These are phyloP conservation scores for Diutina scorzettiae DNA, from an alignment of 1,139 yeast species.

Conservation along the genomic window DNA sequence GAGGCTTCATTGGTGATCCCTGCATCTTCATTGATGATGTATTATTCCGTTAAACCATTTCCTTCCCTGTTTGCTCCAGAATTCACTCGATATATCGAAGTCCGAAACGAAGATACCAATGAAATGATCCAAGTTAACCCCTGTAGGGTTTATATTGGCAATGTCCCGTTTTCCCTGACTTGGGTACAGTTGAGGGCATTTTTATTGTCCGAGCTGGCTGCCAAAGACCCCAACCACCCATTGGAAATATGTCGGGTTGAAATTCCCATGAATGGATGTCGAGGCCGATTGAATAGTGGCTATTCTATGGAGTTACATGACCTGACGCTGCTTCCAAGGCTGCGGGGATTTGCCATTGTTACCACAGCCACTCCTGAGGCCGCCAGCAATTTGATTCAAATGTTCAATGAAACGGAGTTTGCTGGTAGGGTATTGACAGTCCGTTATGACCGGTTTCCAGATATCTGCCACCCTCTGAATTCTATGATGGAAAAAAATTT, in stretches of 20 bases:
- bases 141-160: conserved; percentile 37
- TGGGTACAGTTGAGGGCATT: conserved; percentile 46
- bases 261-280: conserved; percentile 26
- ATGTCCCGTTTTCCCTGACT: conserved; percentile 44
- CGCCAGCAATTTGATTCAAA: conserved; percentile 38
- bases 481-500: too few species aligned
- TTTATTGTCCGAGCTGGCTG: conserved; percentile 12
- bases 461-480: background rate
- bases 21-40: background rate
- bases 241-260: conserved; percentile 37
- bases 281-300: background rate
- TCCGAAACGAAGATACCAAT: background rate
- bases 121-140: conserved; percentile 21
- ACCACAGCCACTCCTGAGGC: conserved; percentile 36
- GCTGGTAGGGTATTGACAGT: conserved; percentile 53
- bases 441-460: conserved; percentile 40
- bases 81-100: background rate
- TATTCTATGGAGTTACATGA: background rate
- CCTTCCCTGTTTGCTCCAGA: background rate
- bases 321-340: background rate
- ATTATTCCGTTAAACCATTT: background rate
- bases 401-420: conserved; percentile 38
- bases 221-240: background rate
- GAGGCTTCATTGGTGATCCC: background rate
- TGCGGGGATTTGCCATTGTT: conserved; percentile 57